phyloP scores from a whole-genome alignment of 148 eudicot species.

The Selenicereus undatus region DNA sequence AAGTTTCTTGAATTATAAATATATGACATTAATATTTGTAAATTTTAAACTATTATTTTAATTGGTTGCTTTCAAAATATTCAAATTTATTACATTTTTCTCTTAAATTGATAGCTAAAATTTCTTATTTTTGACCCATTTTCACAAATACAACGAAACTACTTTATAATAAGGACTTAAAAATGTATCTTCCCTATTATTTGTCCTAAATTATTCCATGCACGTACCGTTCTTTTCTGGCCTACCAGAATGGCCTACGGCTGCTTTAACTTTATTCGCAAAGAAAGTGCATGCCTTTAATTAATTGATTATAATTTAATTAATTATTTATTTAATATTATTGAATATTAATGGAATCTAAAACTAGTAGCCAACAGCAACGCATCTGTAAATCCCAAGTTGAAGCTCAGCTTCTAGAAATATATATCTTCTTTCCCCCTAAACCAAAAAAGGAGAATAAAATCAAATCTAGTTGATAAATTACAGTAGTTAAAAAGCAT shows the following conservation, averaged over 20 bases:
- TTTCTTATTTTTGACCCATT: no score
- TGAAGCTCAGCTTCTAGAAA: not conserved
- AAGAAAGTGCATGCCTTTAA: not conserved
- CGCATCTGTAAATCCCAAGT: not conserved
- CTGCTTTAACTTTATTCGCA: not conserved
- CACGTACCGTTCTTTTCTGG: not conserved
- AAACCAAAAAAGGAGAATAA: not conserved
- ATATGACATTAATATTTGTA: no score
- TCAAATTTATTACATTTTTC: no score
- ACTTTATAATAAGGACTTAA: no score
- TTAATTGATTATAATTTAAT: not conserved
- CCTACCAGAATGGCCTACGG: not conserved
- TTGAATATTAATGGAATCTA: not conserved
- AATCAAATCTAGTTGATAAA: not conserved
- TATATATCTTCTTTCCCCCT: not conserved
- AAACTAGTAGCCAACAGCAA: not conserved
- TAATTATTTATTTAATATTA: no score
- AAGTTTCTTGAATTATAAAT: no score
- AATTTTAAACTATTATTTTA: no score
- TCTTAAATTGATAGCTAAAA: no score
- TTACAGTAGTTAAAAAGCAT: constrained; percentile 1
- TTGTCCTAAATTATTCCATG: no score
- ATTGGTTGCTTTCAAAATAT: no score
- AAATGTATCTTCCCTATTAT: not conserved
- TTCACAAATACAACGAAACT: no score